Evolutionary conservation across 2,329 filamentous ascomycete genomes (phyloP).

Genomic region (Rhynchosporium secalis): DNA sequence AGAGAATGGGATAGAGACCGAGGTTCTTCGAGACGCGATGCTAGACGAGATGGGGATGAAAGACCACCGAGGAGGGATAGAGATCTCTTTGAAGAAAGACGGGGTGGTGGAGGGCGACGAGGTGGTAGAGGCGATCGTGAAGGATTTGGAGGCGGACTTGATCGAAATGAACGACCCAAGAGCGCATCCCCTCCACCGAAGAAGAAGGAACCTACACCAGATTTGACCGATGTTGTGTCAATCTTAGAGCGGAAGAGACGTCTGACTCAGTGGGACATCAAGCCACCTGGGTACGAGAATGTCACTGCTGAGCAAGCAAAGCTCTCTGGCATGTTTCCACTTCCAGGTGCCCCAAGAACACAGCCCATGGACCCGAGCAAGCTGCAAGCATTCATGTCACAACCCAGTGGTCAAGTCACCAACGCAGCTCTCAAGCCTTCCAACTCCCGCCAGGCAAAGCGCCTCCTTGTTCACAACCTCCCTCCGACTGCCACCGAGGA

Average conservation of each 20-base stretch:
- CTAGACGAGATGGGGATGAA: slow-evolving; percentile 67
- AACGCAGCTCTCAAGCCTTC: slow-evolving; percentile 85
- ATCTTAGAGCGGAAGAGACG: slow-evolving; percentile 85
- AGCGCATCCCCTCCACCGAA: slow-evolving; percentile 81
- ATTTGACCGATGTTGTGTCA: slow-evolving; percentile 82
- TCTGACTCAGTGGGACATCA: slow-evolving; percentile 99
- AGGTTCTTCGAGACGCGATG: slow-evolving; percentile 59
- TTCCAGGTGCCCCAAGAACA: slow-evolving; percentile 91
- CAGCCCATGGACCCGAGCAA: slow-evolving; percentile 94
- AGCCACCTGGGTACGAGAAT: slow-evolving; percentile 96
- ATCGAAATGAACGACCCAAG: slow-evolving; percentile 51
- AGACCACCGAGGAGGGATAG: slow-evolving; percentile 53
- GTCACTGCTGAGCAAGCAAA: slow-evolving; percentile 98
- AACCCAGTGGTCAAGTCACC: slow-evolving; percentile 66
- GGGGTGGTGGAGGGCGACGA: slow-evolving; percentile 52
- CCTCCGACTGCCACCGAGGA: slow-evolving; percentile 75
- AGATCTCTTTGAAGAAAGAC: slow-evolving; percentile 64
- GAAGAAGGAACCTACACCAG: slow-evolving; percentile 93
- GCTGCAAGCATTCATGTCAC: slow-evolving; percentile 93
- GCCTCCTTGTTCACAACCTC: slow-evolving; percentile 84
- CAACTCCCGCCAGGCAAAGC: slow-evolving; percentile 91
- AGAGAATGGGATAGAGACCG: slow-evolving; percentile 76
- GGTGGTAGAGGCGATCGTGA: slow-evolving; percentile 44
- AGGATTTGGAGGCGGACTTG: slow-evolving; percentile 43
- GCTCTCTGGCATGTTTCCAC: slow-evolving; percentile 97